Evolutionary conservation across 805 yeast species (phyloP).

Genomic region (Yamadazyma insecticola): DNA sequence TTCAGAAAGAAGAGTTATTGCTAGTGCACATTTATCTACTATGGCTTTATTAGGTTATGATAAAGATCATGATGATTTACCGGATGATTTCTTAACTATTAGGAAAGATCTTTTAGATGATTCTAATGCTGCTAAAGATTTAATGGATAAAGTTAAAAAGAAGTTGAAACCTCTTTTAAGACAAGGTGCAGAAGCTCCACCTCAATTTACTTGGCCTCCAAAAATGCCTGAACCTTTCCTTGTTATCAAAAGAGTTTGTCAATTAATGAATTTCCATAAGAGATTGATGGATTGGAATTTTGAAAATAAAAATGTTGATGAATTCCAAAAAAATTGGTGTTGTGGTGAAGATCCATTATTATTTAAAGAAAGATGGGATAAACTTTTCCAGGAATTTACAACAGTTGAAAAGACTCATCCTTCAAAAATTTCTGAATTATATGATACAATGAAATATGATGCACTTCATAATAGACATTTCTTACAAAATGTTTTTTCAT

Average conservation of each 20-base stretch:
- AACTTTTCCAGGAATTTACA: conserved; percentile 85
- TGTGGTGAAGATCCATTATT: conserved; percentile 91
- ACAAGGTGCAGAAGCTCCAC: conserved; percentile 95
- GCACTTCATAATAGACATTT: conserved; percentile 93
- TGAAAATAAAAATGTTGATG: conserved; percentile 56
- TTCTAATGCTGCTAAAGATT: conserved; percentile 94
- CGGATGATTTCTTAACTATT: conserved; percentile 74
- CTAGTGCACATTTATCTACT: conserved; percentile 87
- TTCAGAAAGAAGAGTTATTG: conserved; percentile 90
- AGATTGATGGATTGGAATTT: conserved; percentile 80
- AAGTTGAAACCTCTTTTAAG: conserved; percentile 89
- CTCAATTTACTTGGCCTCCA: conserved; percentile 98
- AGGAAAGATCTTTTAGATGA: conserved; percentile 92
- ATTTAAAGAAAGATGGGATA: conserved; percentile 96
- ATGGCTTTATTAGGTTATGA: conserved; percentile 68
- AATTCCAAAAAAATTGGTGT: conserved; percentile 85
- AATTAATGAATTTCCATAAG: conserved; percentile 88
- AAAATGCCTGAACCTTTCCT: conserved; percentile 96
- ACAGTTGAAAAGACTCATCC: conserved; percentile 97
- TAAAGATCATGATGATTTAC: conserved; percentile 43
- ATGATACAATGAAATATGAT: conserved; percentile 98
- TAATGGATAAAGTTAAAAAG: conserved; percentile 97
- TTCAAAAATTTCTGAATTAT: conserved; percentile 89
- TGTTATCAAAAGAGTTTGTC: conserved; percentile 91
- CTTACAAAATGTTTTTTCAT: conserved; percentile 75